These are phyloP conservation scores for Dunaliella primolecta DNA, from an alignment of 139 green algal species.

Conservation along the genomic window DNA sequence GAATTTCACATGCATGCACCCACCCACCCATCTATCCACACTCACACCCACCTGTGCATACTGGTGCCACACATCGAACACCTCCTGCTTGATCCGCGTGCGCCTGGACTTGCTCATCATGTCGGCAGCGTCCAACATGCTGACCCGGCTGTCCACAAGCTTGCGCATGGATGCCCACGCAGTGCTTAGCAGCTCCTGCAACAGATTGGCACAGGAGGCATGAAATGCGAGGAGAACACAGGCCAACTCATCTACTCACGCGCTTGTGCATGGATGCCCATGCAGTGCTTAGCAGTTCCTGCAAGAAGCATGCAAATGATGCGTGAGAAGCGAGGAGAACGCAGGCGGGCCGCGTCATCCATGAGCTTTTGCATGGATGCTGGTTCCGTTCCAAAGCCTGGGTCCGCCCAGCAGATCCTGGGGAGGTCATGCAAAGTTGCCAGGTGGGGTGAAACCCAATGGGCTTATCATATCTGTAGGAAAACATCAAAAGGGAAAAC, in stretches of 20 bases:
- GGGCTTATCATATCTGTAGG: too few relatives aligned
- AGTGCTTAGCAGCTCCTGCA: neutral
- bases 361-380: constrained; percentile 13
- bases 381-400: too few relatives aligned
- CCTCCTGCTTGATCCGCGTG: constrained; percentile 13
- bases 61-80: constrained; percentile 33
- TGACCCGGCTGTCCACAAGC: constrained; percentile 1
- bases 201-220: too few relatives aligned
- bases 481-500: too few relatives aligned
- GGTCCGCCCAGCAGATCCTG: too few relatives aligned
- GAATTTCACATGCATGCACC: neutral
- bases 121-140: constrained; percentile 7
- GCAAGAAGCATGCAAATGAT: too few relatives aligned
- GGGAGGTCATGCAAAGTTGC: too few relatives aligned
- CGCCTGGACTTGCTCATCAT: constrained; percentile 1
- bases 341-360: neutral
- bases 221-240: too few relatives aligned
- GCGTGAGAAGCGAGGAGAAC: too few relatives aligned
- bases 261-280: constrained; percentile 16
- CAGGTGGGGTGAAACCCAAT: too few relatives aligned
- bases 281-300: neutral
- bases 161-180: constrained; percentile 19
- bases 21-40: neutral
- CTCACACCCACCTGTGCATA: constrained; percentile 17
- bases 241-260: neutral